Evolutionary conservation across 768 basidiomycete species (phyloP), one percentile per base, ranked within the genome.

Genomic region (Lactarius sanguifluus): DNA sequence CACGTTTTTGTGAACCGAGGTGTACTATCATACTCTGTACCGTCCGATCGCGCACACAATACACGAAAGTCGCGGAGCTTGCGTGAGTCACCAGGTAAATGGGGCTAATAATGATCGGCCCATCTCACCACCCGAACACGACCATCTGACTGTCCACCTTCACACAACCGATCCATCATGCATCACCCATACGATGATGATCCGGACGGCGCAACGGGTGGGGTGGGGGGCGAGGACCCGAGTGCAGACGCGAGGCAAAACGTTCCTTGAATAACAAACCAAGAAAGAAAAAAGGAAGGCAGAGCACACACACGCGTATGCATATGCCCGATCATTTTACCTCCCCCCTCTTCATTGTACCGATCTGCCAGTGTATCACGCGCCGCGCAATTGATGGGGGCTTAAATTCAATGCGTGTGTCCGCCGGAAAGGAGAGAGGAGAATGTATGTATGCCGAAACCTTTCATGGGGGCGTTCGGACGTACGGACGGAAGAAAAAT

Each of bases 51-150:
- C 18, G 13, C 55, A 20, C 18, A 12, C 36, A 36, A 23, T 10
- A 25, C 15, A 41, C 32, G 32, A 18, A 52, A 52, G 55, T 56
- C 55, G 55, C 55, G 55, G 55, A 56, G 55, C 55, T 56, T 56
- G 55, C 55, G 55, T 20, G 3, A 56, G 16, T 56, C 55, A 56
- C 32, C n/a, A 30, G 30, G 20, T 34, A 20, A 10, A 10, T 7
- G 32, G 18, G n/a, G 12, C 20, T 56, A 20, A 12, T 56, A 9
- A n/a, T 32, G 55, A 56, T 56, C 55, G 55, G 32, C 32, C 36
- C 55, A 30, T 56, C 32, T 56, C 55, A 34, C 55, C 55, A 32
- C 18, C 55, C 20, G 30, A 34, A 16, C 28, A 12, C 30, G 1
- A 25, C 50, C 50, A 52, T 13, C 50, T 52, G 50, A 52, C 50